These are phyloP conservation scores for Closterium sp. DNA, from an alignment of 139 green algal species.

Conservation along the genomic window DNA sequence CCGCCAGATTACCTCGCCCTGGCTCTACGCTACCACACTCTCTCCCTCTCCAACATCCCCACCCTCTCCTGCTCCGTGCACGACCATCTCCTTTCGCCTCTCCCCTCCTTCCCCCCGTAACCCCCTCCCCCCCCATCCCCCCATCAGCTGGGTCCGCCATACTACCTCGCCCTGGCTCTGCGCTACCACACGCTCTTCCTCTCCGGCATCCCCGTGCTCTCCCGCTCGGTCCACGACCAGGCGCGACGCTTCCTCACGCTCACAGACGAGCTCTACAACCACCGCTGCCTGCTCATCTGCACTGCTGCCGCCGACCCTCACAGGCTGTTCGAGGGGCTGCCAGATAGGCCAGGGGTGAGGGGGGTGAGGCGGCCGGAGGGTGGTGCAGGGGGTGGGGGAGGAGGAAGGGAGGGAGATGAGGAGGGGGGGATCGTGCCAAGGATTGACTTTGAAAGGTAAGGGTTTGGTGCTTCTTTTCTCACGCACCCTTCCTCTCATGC, in stretches of 20 bases:
- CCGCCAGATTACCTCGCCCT: constrained; percentile 83
- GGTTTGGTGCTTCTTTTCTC: neutral
- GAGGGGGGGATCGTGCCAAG: neutral
- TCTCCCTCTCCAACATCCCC: constrained; percentile 72
- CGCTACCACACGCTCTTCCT: constrained; percentile 78
- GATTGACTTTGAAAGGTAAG: neutral
- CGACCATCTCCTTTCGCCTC: constrained; percentile 46
- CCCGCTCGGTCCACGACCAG: constrained; percentile 67
- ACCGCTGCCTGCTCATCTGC: constrained; percentile 60
- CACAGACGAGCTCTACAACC: constrained; percentile 77
- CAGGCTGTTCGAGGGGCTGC: constrained; percentile 69
- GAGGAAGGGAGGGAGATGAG: neutral
- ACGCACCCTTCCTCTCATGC: constrained; percentile 67
- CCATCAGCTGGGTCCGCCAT: constrained; percentile 61
- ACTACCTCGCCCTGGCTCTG: constrained; percentile 77
- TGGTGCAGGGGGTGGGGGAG: neutral
- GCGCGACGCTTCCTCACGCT: constrained; percentile 87
- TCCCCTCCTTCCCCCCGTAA: no score
- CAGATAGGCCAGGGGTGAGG: constrained; percentile 54
- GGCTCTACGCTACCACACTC: constrained; percentile 64
- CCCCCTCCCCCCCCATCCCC: no score
- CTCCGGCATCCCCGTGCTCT: constrained; percentile 68
- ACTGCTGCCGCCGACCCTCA: constrained; percentile 65
- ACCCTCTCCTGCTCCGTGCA: constrained; percentile 69
- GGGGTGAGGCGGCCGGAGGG: neutral